Conservation (phyloP, 1,139 yeast species). For the Saccharomyces uvarum region DNA sequence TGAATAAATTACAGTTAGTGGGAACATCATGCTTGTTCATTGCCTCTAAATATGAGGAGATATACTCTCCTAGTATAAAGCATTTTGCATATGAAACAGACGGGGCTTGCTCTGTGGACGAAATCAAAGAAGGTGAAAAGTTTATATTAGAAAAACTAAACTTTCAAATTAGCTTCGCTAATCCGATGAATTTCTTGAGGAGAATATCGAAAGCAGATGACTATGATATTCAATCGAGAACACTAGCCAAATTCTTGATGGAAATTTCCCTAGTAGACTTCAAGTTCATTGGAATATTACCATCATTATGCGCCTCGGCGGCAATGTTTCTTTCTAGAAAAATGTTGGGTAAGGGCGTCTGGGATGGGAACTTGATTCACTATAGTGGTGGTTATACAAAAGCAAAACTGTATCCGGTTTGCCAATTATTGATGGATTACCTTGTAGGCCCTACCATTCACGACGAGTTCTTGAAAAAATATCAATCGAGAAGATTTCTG, state of each 20-base stretch:
- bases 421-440: conserved; percentile 65
- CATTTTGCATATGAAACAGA: conserved; percentile 83
- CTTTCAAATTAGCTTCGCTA: conserved; percentile 77
- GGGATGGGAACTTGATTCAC: conserved; percentile 75
- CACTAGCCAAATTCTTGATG: conserved; percentile 77
- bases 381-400: conserved; percentile 86
- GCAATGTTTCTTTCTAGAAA: conserved; percentile 80
- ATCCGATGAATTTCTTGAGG: conserved; percentile 85
- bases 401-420: conserved; percentile 58
- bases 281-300: conserved; percentile 63
- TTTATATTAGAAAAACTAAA: conserved; percentile 63
- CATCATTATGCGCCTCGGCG: conserved; percentile 79
- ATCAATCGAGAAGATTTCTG: conserved; percentile 79
- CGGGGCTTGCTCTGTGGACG: conserved; percentile 63
- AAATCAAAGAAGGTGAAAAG: conserved; percentile 76
- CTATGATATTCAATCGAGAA: conserved; percentile 81
- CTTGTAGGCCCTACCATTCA: conserved; percentile 72
- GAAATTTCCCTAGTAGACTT: conserved; percentile 77
- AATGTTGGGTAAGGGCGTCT: conserved; percentile 60
- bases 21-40: conserved; percentile 85
- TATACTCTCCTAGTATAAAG: conserved; percentile 75
- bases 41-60: conserved; percentile 92
- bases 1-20: conserved; percentile 74
- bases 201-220: conserved; percentile 90
- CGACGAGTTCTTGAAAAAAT: conserved; percentile 85